phyloP scores from a whole-genome alignment of 768 basidiomycete genomes.

The Exsudoporus frostii region DNA sequence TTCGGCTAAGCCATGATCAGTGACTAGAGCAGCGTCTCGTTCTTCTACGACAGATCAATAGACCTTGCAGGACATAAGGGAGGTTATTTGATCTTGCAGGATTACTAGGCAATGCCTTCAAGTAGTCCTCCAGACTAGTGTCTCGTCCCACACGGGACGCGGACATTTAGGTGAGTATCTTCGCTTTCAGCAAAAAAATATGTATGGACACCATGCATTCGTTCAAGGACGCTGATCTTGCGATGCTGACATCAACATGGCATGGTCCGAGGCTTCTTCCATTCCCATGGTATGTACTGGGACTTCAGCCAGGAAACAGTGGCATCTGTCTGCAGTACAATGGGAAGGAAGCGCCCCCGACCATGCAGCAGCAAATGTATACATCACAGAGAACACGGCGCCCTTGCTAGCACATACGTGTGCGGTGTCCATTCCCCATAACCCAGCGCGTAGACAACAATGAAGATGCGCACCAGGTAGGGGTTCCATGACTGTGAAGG shows the following conservation, averaged over 20 bases:
- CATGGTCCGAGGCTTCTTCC: slow-evolving; percentile 48
- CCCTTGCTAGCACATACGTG: slow-evolving; percentile 1
- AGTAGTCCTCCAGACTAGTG: slow-evolving; percentile 9
- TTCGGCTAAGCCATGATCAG: not conserved
- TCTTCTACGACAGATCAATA: slow-evolving; percentile 1
- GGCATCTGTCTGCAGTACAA: slow-evolving; percentile 33
- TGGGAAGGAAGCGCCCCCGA: slow-evolving; percentile 37
- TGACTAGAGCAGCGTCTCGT: not conserved
- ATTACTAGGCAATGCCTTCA: not conserved
- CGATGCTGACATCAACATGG: slow-evolving; percentile 23
- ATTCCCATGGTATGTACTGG: slow-evolving; percentile 56
- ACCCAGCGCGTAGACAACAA: slow-evolving; percentile 13
- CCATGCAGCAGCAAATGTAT: slow-evolving; percentile 30
- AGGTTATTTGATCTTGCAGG: not conserved
- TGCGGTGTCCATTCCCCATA: slow-evolving; percentile 9
- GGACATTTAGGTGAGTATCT: slow-evolving; percentile 4
- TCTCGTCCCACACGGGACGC: not conserved
- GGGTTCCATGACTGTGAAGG: not conserved
- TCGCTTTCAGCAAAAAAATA: not conserved
- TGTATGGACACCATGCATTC: not conserved
- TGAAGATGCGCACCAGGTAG: slow-evolving; percentile 17
- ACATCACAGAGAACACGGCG: slow-evolving; percentile 22
- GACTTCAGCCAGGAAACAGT: slow-evolving; percentile 27
- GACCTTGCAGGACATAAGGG: not conserved
- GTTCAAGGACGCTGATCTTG: slow-evolving; percentile 20